Evolutionary conservation across 1,284 basidiomycete species (phyloP).

Genomic region (Heterobasidion occidentale): DNA sequence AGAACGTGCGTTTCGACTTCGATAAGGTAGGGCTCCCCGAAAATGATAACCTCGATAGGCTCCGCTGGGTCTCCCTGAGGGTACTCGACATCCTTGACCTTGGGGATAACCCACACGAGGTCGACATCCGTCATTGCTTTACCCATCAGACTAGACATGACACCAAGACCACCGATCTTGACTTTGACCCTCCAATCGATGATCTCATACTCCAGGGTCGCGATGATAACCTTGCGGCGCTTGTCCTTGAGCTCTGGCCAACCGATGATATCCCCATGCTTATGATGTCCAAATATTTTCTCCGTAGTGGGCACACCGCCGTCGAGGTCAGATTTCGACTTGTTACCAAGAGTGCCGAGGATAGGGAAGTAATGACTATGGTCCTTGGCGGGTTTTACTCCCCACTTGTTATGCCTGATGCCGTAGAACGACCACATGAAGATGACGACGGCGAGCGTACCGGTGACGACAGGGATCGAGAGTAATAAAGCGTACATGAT

Average conservation of each 20-base stretch:
- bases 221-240: slow-evolving; percentile 82
- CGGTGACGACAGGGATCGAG: slow-evolving; percentile 79
- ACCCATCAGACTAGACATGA: slow-evolving; percentile 94
- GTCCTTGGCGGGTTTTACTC: slow-evolving; percentile 63
- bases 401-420: slow-evolving; percentile 89
- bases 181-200: slow-evolving; percentile 95
- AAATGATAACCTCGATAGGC: slow-evolving; percentile 92
- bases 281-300: slow-evolving; percentile 52
- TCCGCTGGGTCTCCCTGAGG: slow-evolving; percentile 85
- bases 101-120: slow-evolving; percentile 86
- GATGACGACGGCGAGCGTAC: slow-evolving; percentile 69
- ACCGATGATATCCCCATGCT: slow-evolving; percentile 67
- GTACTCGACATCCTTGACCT: slow-evolving; percentile 90
- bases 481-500: slow-evolving; percentile 81
- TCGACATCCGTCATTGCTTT: slow-evolving; percentile 96
- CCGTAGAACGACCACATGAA: slow-evolving; percentile 96
- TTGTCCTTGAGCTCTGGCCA: slow-evolving; percentile 91
- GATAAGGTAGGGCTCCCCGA: slow-evolving; percentile 89
- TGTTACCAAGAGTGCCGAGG: slow-evolving; percentile 56
- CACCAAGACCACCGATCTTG: slow-evolving; percentile 93
- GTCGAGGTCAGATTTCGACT: slow-evolving; percentile 56
- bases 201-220: slow-evolving; percentile 91
- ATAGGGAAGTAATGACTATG: slow-evolving; percentile 74
- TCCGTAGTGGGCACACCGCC: slow-evolving; percentile 40
- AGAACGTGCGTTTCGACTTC: slow-evolving; percentile 88